phyloP scores from a whole-genome alignment of 2,329 filamentous ascomycete species.

The Sclerotinia minor region DNA sequence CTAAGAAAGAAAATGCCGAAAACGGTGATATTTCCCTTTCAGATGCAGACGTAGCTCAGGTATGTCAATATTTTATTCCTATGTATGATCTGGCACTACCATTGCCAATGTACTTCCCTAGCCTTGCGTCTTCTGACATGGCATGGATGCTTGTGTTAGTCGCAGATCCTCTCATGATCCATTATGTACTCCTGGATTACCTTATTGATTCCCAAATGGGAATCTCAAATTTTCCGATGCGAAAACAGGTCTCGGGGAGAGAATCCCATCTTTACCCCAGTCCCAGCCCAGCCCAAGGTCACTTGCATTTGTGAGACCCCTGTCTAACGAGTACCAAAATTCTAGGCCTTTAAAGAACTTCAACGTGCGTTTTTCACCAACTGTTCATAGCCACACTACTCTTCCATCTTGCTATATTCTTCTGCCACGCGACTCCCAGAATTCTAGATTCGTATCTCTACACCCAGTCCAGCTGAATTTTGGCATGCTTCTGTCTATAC shows the following conservation, averaged over 20 bases:
- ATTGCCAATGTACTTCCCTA: not conserved
- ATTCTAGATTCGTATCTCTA: not conserved
- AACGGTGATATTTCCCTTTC: slow-evolving; percentile 6
- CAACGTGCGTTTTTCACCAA: slow-evolving; percentile 20
- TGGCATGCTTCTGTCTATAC: not conserved
- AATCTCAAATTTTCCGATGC: not conserved
- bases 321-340: slow-evolving; percentile 14
- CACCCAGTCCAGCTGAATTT: not conserved
- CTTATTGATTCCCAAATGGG: not conserved
- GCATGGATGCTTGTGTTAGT: not conserved
- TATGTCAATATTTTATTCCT: slow-evolving; percentile 5
- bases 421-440: not conserved
- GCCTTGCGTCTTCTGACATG: not conserved
- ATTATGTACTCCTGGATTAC: not conserved
- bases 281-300: not conserved
- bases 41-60: slow-evolving; percentile 18
- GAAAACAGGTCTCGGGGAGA: not conserved
- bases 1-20: not conserved
- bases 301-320: slow-evolving; percentile 6
- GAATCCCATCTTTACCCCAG: slow-evolving; percentile 12
- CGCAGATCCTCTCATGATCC: not conserved
- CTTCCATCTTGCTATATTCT: not conserved
- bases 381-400: not conserved
- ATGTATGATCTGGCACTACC: not conserved
- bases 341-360: slow-evolving; percentile 25